A percentile compares a stretch with the other conserved stretches of the same genome.
Conservation (phyloP, 2,329 filamentous ascomycete species). For the Neopestalotiopsis sp. region DNA sequence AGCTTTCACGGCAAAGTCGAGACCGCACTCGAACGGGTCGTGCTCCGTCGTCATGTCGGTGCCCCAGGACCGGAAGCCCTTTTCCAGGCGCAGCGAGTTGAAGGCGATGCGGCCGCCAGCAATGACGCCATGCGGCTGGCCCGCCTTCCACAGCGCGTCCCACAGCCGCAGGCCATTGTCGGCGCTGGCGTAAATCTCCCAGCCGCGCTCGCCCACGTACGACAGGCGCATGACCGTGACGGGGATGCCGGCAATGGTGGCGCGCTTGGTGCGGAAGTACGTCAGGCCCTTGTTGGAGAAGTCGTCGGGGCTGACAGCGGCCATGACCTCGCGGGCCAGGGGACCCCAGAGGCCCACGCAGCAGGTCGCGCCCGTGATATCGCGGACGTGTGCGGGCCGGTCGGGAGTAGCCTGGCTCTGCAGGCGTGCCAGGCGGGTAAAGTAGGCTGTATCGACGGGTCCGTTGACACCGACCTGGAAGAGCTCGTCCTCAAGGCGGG, state of each 20-base stretch:
- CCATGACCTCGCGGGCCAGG: slow-evolving; percentile 56
- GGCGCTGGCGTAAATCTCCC: slow-evolving; percentile 66
- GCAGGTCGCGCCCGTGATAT: slow-evolving; percentile 65
- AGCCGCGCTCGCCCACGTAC: slow-evolving; percentile 66
- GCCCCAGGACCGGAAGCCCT: slow-evolving; percentile 63
- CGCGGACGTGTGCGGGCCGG: slow-evolving; percentile 57
- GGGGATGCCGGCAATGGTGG: slow-evolving; percentile 59
- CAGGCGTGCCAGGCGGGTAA: slow-evolving; percentile 56
- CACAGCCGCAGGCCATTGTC: slow-evolving; percentile 64
- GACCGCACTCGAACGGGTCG: slow-evolving; percentile 63
- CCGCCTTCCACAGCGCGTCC: slow-evolving; percentile 62
- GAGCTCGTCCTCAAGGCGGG: slow-evolving; percentile 52
- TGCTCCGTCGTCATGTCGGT: slow-evolving; percentile 66
- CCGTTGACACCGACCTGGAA: slow-evolving; percentile 65
- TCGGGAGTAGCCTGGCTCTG: slow-evolving; percentile 48
- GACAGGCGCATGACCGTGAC: slow-evolving; percentile 62
- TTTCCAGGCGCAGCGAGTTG: slow-evolving; percentile 63
- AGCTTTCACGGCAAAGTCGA: slow-evolving; percentile 54
- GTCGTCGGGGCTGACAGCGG: slow-evolving; percentile 49
- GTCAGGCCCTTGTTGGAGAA: slow-evolving; percentile 52
- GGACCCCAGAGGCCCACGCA: slow-evolving; percentile 70
- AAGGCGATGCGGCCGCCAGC: slow-evolving; percentile 65
- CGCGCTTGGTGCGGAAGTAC: slow-evolving; percentile 55
- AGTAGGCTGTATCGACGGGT: slow-evolving; percentile 58
- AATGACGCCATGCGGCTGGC: slow-evolving; percentile 59